phyloP scores from a whole-genome alignment of 2,329 filamentous ascomycete genomes.

The Penicillium sp. region DNA sequence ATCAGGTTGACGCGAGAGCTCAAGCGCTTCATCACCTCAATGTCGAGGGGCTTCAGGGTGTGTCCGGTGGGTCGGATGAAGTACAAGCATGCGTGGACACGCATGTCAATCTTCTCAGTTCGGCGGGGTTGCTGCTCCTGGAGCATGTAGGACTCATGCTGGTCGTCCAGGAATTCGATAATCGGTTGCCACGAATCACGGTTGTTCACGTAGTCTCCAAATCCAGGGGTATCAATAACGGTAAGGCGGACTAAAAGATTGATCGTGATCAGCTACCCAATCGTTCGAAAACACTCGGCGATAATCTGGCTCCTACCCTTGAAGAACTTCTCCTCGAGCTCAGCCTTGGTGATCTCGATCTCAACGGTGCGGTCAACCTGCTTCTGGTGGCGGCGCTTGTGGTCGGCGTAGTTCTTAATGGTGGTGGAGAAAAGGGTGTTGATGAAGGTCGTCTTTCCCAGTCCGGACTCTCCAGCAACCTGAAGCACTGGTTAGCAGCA shows the following conservation, averaged over 20 bases:
- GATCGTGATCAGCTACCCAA: constrained; percentile 10
- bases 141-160: constrained; percentile 99
- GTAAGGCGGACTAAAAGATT: constrained; percentile 79
- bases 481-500: constrained; percentile 45
- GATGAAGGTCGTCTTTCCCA: constrained; percentile 99
- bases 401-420: constrained; percentile 99
- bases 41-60: constrained; percentile 97
- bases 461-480: constrained; percentile 97
- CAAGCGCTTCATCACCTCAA: constrained; percentile 99
- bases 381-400: constrained; percentile 98
- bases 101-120: constrained; percentile 97
- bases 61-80: constrained; percentile 99
- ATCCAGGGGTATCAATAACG: constrained; percentile 97
- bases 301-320: constrained; percentile 67
- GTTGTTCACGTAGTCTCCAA: constrained; percentile 99
- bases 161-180: constrained; percentile 99
- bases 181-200: constrained; percentile 99
- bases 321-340: constrained; percentile 99
- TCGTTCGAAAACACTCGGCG: not conserved
- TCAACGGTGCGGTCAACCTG: constrained; percentile 99
- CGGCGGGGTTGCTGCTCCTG: constrained; percentile 99
- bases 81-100: constrained; percentile 97
- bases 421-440: constrained; percentile 99
- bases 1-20: constrained; percentile 98
- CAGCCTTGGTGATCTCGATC: constrained; percentile 99